phyloP scores from a whole-genome alignment of 1,284 basidiomycete genomes.

The Mycena sp. region DNA sequence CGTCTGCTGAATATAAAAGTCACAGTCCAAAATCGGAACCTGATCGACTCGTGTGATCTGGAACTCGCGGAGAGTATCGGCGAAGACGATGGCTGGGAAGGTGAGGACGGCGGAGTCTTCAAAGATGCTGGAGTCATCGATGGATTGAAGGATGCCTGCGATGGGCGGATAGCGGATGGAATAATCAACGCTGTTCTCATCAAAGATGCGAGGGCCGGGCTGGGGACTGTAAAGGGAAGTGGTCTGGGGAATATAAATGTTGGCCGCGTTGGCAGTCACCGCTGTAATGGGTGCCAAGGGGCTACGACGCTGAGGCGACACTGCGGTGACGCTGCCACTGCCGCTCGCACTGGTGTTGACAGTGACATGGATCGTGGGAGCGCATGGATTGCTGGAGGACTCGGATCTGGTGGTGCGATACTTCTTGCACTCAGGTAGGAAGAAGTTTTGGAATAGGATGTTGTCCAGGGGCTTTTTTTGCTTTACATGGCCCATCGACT shows the following conservation, averaged over 20 bases:
- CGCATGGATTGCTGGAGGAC: background rate
- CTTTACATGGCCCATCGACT: conserved; percentile 3
- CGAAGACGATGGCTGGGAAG: conserved; percentile 4
- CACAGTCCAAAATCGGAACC: background rate
- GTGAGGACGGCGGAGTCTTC: background rate
- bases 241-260: background rate
- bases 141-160: background rate
- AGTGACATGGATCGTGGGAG: conserved; percentile 12
- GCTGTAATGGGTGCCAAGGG: conserved; percentile 3
- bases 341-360: conserved; percentile 7
- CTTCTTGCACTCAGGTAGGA: background rate
- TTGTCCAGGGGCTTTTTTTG: background rate
- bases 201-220: background rate
- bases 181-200: background rate
- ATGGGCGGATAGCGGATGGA: background rate
- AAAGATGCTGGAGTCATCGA: background rate
- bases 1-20: background rate
- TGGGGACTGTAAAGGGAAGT: background rate
- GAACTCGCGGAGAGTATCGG: background rate
- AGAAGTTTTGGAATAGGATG: conserved; percentile 14
- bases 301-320: background rate
- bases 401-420: background rate
- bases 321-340: background rate
- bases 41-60: conserved; percentile 1
- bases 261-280: background rate